Evolutionary conservation across 2,329 filamentous ascomycete species (phyloP), one percentile per base, ranked within the genome.

Genomic region (Ascochyta pisi): DNA sequence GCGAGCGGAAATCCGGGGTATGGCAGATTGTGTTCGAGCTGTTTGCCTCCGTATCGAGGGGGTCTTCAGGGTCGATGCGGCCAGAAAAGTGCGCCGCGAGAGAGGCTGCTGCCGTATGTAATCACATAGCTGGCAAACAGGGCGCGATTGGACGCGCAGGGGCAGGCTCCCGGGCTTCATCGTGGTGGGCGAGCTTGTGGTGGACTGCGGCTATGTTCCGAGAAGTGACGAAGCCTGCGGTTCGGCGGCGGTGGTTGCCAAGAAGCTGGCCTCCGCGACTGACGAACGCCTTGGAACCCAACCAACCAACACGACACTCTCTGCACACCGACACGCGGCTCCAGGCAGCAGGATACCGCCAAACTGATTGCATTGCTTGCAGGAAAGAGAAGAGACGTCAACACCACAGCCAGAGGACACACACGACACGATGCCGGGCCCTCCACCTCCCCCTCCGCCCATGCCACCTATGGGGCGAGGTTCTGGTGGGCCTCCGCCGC

Each of bases 381-480:
- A 34, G 10, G 26, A 26, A 43, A 47, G 15, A 47, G 35, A 35
- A 37, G 15, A 41, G 16, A n/a, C 3, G 4, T 16, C 22, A 24
- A 31, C 8, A 22, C 19, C 29, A 16, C 44, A 40, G 33, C 54
- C 42, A 19, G 24, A 53, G 23, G 51, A 39, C 50, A 44, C 49
- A 43, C 62, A 61, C 67, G 50, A 57, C 68, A 70, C 50, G 48
- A 74, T 74, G 70, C 66, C 71, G 39, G 64, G 60, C 50, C 70
- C 72, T 61, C 73, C 73, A 45, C 73, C 73, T 54, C 73, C 73
- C 53, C 73, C 73, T 63, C 70, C 70, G 49, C 72, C 72, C 59
- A 73, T 73, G 72, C 71, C 71, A 50, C 70, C 71, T 55, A 73
- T 74, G 69, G 73, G 73, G 40, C 62, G 72, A 61, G 73, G 73